Base-by-base conservation (phyloP, 2,329 filamentous ascomycete species). In the Bertia moriformis region DNA sequence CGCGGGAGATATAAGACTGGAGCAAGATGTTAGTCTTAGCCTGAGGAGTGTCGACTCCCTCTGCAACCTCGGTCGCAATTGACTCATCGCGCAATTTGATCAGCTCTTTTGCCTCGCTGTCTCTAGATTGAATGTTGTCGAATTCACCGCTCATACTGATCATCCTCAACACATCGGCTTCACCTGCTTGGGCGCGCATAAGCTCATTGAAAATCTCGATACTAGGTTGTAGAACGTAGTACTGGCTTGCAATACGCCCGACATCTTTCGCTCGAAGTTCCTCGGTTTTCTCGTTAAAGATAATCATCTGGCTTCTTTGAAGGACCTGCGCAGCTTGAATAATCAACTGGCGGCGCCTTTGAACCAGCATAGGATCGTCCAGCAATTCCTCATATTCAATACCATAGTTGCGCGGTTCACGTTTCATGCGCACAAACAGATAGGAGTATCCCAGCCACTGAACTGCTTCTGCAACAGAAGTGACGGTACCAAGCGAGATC, bases 391-490 rank as follows among this genome's bases (percentile, higher is more conserved):
- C 69, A 84, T 85, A 96, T 48, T 95, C 88, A 38, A 98, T 96
- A 2, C 89, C 91, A 51, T 98, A 98, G 2, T 81, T 79, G 52
- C 89, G 74, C 3, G 88, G 89, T 46, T 91, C 94, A 42, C 84
- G 76, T 54, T 84, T 78, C 91, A 98, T 98, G 29, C 91, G 82
- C 29, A 98, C 89, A 55, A 94, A 98, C 1, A 98, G 68, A 52
- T 96, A 98, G 0, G 89, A 95, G 56, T 98, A 98, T 13, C 93
- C 89, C 20, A 98, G 80, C 91, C 91, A 98, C 46, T 93, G 85
- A 1, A 95, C 88, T 0, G 85, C 91, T 61, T 98, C 93, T 2
- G 80, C 68, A 2, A 98, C 83, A 1, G 89, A 94, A 0, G 89
- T 96, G 14, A 98, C 93, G 0, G 93, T 98, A 1, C 91, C 91